Evolutionary conservation across 495 filamentous ascomycete genomes (phyloP), one percentile per base, ranked within the genome.

Genomic region (Podospora fimiseda): DNA sequence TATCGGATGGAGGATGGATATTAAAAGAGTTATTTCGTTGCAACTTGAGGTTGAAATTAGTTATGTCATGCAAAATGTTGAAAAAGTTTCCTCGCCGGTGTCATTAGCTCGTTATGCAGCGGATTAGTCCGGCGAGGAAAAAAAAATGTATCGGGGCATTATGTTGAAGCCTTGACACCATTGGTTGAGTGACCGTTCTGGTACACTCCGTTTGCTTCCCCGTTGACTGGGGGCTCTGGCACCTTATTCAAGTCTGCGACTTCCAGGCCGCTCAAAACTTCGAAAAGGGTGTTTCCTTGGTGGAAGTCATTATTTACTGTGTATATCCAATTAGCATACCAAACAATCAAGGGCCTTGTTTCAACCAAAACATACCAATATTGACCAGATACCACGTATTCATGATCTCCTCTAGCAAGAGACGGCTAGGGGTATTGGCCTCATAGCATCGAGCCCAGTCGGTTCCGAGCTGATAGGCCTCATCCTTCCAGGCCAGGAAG

Each of bases 401-500:
- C 86, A 95, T 91, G 42, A 96, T 74, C 46, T 78, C 74, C 56
- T 89, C 78, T 55, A 99, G 87, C 48, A 97, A 67, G 58, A 85
- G 78, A 36, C 94, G 84, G 57, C 87, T 93, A n/a, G 89, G 84
- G 59, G 80, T 91, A 16, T 71, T 72, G 50, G 86, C 77, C 39
- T 88, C 80, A 61, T 96, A 86, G 62, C 94, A 97, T 57, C 88
- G 86, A 19, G 89, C 86, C 94, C 94, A 99, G 61, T 97, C 91
- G 48, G 86, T 77, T 42, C 94, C 94, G 19, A 99, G 80, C 51
- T 86, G 82, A 72, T 85, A 99, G 14, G 95, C 95, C 66, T 99
- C 94, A 58, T 99, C 94, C 74, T 95, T 95, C 94, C 94, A 99
- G 21, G 94, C 94, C 49, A 99, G 69, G 80, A 99, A 99, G 70